Conservation (phyloP, 352 stramenopile genomes). For the Stramenopiles sp. region DNA sequence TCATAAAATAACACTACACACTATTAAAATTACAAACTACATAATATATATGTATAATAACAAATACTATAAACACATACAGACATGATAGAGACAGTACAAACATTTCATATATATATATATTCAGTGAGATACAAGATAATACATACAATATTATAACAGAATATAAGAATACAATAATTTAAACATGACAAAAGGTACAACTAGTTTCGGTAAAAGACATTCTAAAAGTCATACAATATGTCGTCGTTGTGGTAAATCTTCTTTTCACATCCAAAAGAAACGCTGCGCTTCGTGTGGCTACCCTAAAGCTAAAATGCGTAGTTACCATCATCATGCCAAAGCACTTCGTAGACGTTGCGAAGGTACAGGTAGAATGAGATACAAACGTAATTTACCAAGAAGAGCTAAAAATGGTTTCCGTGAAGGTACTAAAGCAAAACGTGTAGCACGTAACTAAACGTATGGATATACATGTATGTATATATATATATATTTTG, state of each 20-base stretch:
- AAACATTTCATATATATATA: no score
- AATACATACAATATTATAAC: no score
- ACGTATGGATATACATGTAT: no score
- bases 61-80: no score
- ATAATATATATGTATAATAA: no score
- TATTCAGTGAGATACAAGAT: no score
- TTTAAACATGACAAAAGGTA: conserved; percentile 99
- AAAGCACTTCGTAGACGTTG: conserved; percentile 91
- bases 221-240: conserved; percentile 99
- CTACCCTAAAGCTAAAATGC: conserved; percentile 92
- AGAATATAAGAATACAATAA: no score
- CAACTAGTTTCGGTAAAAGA: conserved; percentile 96
- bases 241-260: conserved; percentile 92
- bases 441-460: no score
- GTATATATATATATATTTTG: no score
- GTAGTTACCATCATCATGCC: conserved; percentile 88
- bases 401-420: conserved; percentile 99
- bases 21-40: no score
- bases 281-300: conserved; percentile 90
- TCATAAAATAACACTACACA: no score
- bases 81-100: no score
- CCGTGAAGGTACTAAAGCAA: conserved; percentile 85
- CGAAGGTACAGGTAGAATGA: conserved; percentile 89
- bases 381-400: conserved; percentile 92
- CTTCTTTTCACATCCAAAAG: conserved; percentile 99